Evolutionary conservation across 345 rosid species (phyloP).

Genomic region (Xanthoceras sorbifolium): DNA sequence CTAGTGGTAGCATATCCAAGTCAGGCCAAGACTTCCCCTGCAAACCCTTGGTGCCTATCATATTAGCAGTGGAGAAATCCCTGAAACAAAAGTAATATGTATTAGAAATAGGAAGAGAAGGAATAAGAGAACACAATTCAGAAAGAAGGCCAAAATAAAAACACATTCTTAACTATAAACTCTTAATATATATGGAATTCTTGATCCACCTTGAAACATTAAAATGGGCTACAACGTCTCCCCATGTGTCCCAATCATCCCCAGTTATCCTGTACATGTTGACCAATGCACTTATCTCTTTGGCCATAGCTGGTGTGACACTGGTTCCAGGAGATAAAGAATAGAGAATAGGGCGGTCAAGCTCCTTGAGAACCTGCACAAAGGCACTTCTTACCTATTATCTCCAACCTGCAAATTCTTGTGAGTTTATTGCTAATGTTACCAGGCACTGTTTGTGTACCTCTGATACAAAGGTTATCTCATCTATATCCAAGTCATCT

Average conservation of each 20-base stretch:
- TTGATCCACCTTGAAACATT: constrained; percentile 65
- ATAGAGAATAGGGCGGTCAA: constrained; percentile 72
- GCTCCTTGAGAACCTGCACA: constrained; percentile 67
- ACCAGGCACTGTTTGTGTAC: constrained; percentile 29
- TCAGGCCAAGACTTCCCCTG: constrained; percentile 91
- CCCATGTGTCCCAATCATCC: constrained; percentile 98
- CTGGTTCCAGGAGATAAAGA: constrained; percentile 93
- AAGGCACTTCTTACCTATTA: constrained; percentile 12
- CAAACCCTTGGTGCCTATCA: constrained; percentile 70
- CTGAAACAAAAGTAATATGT: constrained; percentile 38
- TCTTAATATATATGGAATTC: constrained; percentile 4
- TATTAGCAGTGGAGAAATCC: constrained; percentile 60
- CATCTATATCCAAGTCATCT: constrained; percentile 64
- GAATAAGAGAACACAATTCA: constrained; percentile 11
- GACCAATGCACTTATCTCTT: constrained; percentile 59
- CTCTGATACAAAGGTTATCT: constrained; percentile 73
- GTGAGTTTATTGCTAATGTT: constrained; percentile 12
- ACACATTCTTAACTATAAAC: constrained; percentile 10
- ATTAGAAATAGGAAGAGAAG: neutral
- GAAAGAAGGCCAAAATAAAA: constrained; percentile 1
- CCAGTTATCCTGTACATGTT: constrained; percentile 89
- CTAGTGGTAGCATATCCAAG: constrained; percentile 88
- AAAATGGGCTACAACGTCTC: constrained; percentile 77
- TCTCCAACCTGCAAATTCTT: constrained; percentile 8
- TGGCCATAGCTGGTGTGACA: constrained; percentile 78